phyloP scores from a whole-genome alignment of 371 early-diverging fungal species.

The Mortierella sp. region DNA sequence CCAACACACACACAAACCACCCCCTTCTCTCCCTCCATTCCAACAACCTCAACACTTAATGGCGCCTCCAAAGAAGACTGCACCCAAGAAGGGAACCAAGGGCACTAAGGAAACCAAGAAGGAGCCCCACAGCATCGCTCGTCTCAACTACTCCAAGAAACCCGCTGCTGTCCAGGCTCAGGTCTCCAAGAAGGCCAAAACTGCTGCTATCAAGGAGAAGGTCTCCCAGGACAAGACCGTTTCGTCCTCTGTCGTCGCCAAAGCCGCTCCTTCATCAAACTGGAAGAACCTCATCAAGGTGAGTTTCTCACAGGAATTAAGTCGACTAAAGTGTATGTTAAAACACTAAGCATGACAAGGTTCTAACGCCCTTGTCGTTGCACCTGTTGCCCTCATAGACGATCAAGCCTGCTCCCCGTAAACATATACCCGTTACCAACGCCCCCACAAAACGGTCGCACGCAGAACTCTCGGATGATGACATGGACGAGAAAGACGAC shows the following conservation, averaged over 20 bases:
- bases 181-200: conserved; percentile 21
- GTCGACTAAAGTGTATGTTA: background rate
- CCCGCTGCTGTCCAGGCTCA: conserved; percentile 19
- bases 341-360: background rate
- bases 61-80: conserved; percentile 27
- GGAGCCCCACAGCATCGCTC: conserved; percentile 6
- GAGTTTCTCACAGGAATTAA: background rate
- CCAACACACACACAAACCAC: background rate
- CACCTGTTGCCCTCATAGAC: conserved; percentile 18
- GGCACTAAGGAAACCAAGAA: conserved; percentile 14
- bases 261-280: conserved; percentile 65
- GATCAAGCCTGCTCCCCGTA: conserved; percentile 51
- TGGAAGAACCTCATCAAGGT: conserved; percentile 64
- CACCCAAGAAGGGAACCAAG: conserved; percentile 24
- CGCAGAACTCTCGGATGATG: conserved; percentile 24
- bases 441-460: conserved; percentile 29
- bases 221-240: conserved; percentile 18
- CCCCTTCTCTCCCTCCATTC: background rate
- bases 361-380: background rate
- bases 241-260: conserved; percentile 49
- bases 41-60: background rate
- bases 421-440: conserved; percentile 35
- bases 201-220: conserved; percentile 11
- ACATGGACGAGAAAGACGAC: conserved; percentile 11
- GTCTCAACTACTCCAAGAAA: conserved; percentile 29